A percentile compares a stretch with the other conserved stretches of the same genome.
Conservation (phyloP, 192 early-diverging fungal species). For the Coemansia sp. region DNA sequence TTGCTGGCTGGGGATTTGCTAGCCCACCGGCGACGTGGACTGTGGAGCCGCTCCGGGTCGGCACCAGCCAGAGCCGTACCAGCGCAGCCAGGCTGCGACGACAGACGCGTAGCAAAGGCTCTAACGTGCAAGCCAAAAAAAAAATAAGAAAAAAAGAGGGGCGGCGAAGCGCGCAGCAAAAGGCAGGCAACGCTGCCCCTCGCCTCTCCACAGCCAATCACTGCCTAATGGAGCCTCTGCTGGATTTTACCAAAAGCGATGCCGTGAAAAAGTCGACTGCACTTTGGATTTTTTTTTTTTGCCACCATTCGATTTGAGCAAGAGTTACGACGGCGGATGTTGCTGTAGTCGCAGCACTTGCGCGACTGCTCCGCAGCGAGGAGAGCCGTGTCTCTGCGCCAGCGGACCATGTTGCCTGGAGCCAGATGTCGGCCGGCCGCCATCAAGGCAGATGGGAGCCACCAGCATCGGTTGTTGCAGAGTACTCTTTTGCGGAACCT, state of each 20-base stretch:
- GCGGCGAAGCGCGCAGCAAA: neutral
- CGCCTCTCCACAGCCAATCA: slow-evolving; percentile 30
- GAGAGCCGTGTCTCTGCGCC: no score
- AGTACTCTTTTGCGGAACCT: neutral
- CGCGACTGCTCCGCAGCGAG: no score
- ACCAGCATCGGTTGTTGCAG: neutral
- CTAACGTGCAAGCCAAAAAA: neutral
- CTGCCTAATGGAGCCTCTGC: slow-evolving; percentile 17
- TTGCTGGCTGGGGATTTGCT: no score
- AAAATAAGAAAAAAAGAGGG: neutral
- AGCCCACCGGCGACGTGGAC: neutral
- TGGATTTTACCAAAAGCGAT: slow-evolving; percentile 14
- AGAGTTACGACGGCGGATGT: neutral
- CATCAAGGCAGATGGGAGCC: neutral
- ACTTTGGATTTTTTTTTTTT: slow-evolving; percentile 5
- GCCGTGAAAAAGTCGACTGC: neutral
- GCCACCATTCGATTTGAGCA: neutral
- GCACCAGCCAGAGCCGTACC: neutral
- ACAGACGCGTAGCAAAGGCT: neutral
- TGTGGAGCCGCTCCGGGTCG: neutral
- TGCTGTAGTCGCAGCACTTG: neutral
- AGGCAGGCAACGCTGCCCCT: neutral
- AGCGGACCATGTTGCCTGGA: neutral
- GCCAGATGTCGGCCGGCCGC: neutral
- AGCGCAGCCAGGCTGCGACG: neutral